These are phyloP conservation scores for Populus tomentosa DNA, from an alignment of 441 rosid species.

Conservation along the genomic window DNA sequence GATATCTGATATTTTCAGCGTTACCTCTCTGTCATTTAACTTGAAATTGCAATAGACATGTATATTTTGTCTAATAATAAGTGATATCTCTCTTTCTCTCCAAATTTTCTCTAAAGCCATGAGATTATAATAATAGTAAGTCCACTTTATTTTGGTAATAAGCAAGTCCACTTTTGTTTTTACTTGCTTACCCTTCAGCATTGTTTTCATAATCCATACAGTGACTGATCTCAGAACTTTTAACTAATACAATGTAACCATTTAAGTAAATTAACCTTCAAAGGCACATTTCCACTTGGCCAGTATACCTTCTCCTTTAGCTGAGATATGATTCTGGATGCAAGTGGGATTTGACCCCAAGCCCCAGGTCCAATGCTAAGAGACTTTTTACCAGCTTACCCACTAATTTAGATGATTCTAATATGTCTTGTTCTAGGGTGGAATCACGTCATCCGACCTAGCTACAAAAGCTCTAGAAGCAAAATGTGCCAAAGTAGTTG, in stretches of 20 bases:
- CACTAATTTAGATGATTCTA: neutral
- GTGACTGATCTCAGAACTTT: too few species aligned
- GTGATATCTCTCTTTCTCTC: neutral
- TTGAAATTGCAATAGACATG: neutral
- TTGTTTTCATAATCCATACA: too few species aligned
- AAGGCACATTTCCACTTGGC: too few species aligned
- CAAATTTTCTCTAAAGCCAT: too few species aligned
- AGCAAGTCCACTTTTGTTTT: too few species aligned
- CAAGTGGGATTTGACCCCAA: neutral
- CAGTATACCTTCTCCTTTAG: too few species aligned
- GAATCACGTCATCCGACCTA: conserved; percentile 95
- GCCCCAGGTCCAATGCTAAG: neutral
- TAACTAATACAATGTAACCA: too few species aligned
- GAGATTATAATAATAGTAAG: too few species aligned
- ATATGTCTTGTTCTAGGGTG: conserved; percentile 49
- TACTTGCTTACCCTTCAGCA: neutral
- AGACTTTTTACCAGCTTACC: neutral
- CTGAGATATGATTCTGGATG: too few species aligned
- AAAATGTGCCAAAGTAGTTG: conserved; percentile 77
- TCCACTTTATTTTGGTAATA: too few species aligned
- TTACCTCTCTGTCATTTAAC: neutral
- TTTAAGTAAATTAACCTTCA: neutral
- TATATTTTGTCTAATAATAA: neutral
- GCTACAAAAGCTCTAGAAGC: conserved; percentile 96
- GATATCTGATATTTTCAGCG: neutral